Evolutionary conservation across 169 alveolate genomes (phyloP).

Genomic region (Plasmodium inui): DNA sequence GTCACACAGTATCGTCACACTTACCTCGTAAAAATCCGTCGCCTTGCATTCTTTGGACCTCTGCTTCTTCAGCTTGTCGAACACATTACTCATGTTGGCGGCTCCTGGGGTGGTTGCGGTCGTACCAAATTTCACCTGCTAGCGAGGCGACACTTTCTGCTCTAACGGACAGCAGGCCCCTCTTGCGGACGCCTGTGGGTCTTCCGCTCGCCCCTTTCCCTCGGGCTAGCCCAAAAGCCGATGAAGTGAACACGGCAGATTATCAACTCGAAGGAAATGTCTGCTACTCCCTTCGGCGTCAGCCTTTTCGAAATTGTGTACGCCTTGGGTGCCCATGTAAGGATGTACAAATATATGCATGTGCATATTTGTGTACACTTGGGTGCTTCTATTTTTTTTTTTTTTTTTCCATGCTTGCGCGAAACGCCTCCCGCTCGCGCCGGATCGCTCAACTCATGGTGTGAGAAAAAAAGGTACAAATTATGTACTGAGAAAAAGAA

Average conservation of each 20-base stretch:
- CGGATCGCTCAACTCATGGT: neutral
- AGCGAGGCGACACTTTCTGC: neutral
- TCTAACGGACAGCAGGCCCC: neutral
- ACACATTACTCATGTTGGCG: slow-evolving; percentile 67
- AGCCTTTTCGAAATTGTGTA: slow-evolving; percentile 1
- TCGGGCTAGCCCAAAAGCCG: neutral
- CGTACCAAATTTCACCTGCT: neutral
- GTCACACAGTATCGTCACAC: neutral
- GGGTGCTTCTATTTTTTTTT: neutral
- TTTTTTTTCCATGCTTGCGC: neutral
- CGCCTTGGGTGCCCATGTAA: neutral
- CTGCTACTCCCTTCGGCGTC: neutral
- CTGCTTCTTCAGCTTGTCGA: slow-evolving; percentile 66
- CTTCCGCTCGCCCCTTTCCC: neutral
- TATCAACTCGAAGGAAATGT: neutral
- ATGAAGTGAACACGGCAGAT: neutral
- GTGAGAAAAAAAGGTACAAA: neutral
- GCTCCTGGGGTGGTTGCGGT: neutral
- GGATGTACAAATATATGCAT: slow-evolving; percentile 2
- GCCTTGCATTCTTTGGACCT: slow-evolving; percentile 75
- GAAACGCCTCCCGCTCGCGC: neutral
- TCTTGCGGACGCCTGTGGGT: neutral
- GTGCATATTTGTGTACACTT: neutral
- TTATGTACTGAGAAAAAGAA: neutral
- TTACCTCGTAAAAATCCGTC: slow-evolving; percentile 72